Evolutionary conservation across 106 monocot species (phyloP).

Genomic region (Acorus calamus): DNA sequence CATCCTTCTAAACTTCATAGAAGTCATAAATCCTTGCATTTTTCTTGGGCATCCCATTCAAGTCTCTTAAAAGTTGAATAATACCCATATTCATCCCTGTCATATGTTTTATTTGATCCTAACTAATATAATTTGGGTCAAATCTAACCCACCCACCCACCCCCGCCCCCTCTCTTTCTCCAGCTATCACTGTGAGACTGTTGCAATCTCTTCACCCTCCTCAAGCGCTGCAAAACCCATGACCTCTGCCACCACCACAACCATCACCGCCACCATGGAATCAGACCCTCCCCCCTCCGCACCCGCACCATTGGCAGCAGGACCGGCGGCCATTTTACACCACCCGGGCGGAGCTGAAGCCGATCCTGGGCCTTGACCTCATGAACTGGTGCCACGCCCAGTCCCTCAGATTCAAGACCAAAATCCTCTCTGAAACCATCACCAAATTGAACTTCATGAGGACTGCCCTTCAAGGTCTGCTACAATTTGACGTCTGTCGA

Average conservation of each 20-base stretch:
- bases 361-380: slow-evolving; percentile 42
- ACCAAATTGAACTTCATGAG: slow-evolving; percentile 51
- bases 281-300: slow-evolving; percentile 3
- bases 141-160: too few species aligned
- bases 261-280: background rate
- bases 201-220: slow-evolving; percentile 17
- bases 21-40: too few species aligned
- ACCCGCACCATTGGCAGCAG: slow-evolving; percentile 39
- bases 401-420: slow-evolving; percentile 49
- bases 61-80: too few species aligned
- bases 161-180: too few species aligned
- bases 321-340: background rate
- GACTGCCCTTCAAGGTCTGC: slow-evolving; percentile 42
- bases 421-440: slow-evolving; percentile 75
- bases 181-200: background rate
- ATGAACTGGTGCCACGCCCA: slow-evolving; percentile 71
- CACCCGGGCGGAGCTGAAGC: background rate
- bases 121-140: too few species aligned
- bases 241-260: background rate
- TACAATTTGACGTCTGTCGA: slow-evolving; percentile 41
- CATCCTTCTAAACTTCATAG: too few species aligned
- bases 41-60: too few species aligned
- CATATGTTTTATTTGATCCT: too few species aligned
- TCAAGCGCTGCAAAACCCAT: slow-evolving; percentile 8
- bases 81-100: too few species aligned